phyloP scores from a whole-genome alignment of 768 basidiomycete species.

The Lentinula sp. region DNA sequence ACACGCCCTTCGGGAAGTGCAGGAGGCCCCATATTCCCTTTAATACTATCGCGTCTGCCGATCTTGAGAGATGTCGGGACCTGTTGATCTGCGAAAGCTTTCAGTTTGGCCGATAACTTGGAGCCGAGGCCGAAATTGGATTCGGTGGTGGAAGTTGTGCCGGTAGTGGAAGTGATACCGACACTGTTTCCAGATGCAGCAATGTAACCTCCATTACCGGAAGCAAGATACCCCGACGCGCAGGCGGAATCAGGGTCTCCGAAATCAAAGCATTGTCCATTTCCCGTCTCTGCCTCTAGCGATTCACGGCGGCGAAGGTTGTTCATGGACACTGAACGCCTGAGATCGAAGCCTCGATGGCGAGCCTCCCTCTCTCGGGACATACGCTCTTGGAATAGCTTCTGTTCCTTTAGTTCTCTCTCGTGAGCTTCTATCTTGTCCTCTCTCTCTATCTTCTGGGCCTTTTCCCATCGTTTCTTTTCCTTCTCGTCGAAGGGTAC shows the following conservation, averaged over 20 bases:
- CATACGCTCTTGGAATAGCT: conserved; percentile 27
- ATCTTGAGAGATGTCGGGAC: conserved; percentile 62
- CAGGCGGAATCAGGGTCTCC: conserved; percentile 48
- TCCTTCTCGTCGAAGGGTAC: conserved; percentile 71
- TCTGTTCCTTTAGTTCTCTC: conserved; percentile 23
- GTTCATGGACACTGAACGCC: conserved; percentile 71
- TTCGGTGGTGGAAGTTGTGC: conserved; percentile 67
- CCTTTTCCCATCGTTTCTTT: conserved; percentile 58
- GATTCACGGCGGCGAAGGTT: conserved; percentile 56
- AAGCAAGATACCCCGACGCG: conserved; percentile 67
- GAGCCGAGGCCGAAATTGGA: conserved; percentile 31
- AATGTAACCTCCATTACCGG: conserved; percentile 55
- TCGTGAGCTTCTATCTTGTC: conserved; percentile 25
- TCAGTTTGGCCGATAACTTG: conserved; percentile 48
- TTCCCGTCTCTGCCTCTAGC: conserved; percentile 34
- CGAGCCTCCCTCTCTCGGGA: conserved; percentile 33
- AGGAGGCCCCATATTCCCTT: conserved; percentile 64
- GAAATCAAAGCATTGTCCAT: conserved; percentile 35
- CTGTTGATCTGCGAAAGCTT: conserved; percentile 44
- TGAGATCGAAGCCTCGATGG: conserved; percentile 44
- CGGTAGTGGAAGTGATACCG: conserved; percentile 83
- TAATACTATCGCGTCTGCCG: conserved; percentile 15
- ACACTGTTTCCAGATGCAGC: conserved; percentile 97
- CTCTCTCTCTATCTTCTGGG: conserved; percentile 42
- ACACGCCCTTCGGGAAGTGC: conserved; percentile 45